Evolutionary conservation across 1,139 yeast genomes (phyloP).

Genomic region (Taphrina flavorubra): DNA sequence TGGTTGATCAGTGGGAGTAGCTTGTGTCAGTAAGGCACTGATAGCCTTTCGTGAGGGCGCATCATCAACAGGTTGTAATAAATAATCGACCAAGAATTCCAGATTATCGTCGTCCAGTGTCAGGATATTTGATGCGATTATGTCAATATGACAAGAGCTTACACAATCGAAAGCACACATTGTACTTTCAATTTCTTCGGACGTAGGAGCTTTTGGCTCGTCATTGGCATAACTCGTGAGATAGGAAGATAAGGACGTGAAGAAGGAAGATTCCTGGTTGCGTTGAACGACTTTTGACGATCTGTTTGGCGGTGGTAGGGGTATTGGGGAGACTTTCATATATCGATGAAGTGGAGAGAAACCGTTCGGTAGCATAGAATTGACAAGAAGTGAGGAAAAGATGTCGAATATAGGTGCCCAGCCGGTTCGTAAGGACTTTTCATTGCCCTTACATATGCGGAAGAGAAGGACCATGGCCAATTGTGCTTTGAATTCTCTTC

Average conservation of each 20-base stretch:
- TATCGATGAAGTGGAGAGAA: slow-evolving; percentile 68
- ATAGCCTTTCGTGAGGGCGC: slow-evolving; percentile 8
- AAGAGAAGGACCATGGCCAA: slow-evolving; percentile 84
- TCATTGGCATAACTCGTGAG: slow-evolving; percentile 79
- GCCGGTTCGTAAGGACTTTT: slow-evolving; percentile 56
- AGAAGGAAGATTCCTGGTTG: slow-evolving; percentile 66
- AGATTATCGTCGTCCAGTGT: slow-evolving; percentile 32
- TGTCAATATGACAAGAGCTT: slow-evolving; percentile 65
- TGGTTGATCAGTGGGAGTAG: slow-evolving; percentile 1
- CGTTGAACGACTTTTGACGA: slow-evolving; percentile 45
- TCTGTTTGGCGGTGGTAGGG: slow-evolving; percentile 56
- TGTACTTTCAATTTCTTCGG: slow-evolving; percentile 87
- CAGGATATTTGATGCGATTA: slow-evolving; percentile 57
- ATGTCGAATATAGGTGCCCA: slow-evolving; percentile 67
- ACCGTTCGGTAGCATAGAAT: slow-evolving; percentile 72
- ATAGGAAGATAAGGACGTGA: slow-evolving; percentile 89
- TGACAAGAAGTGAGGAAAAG: slow-evolving; percentile 70
- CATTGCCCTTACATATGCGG: slow-evolving; percentile 69
- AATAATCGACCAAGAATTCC: slow-evolving; percentile 12
- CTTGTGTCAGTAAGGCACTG: slow-evolving; percentile 3
- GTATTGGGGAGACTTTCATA: slow-evolving; percentile 60
- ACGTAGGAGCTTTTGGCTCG: slow-evolving; percentile 88
- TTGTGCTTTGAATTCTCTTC: slow-evolving; percentile 90
- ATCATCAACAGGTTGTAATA: slow-evolving; percentile 17
- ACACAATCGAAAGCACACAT: slow-evolving; percentile 82